Evolutionary conservation across 2,329 filamentous ascomycete genomes (phyloP), one percentile per base, ranked within the genome.

Genomic region (Arthrobotrys pseudoclavata): DNA sequence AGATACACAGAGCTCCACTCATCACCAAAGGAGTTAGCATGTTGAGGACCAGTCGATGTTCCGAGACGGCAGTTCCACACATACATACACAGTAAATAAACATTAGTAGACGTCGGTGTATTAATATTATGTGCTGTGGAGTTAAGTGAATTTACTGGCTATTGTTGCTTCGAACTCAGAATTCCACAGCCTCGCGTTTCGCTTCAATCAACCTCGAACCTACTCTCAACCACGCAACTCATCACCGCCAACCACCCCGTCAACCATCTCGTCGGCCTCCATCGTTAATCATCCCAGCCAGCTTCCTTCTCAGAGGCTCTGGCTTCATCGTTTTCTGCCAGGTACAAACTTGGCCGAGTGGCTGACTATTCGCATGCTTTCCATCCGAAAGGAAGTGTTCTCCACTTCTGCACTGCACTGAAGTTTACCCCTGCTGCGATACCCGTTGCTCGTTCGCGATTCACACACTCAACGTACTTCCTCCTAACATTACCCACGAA

Each of bases 131-230:
- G n/a, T n/a, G n/a, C n/a, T n/a, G n/a, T n/a, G n/a, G n/a, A n/a
- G n/a, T n/a, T n/a, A n/a, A n/a, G n/a, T n/a, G n/a, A n/a, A n/a
- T n/a, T n/a, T n/a, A n/a, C n/a, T n/a, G n/a, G n/a, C n/a, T n/a
- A n/a, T n/a, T n/a, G n/a, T n/a, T n/a, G n/a, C n/a, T n/a, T n/a
- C n/a, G n/a, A n/a, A n/a, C n/a, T n/a, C n/a, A n/a, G n/a, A n/a
- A n/a, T n/a, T n/a, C n/a, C n/a, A 9, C 7, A 9, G 7, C 31
- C 31, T 9, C 31, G 26, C 22, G 42, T 47, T 47, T 4, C 29
- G 9, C 4, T 22, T 48, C 50, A 60, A 60, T 68, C 55, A 52
- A 61, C 53, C 42, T 69, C 66, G 64, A 69, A 69, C 53, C 50
- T 3, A 12, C 66, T 69, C 66, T 29, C 64, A 68, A n/a, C 53